Evolutionary conservation across 805 yeast genomes (phyloP), one percentile per base, ranked within the genome.

Genomic region (Saccharomycopsis sp.): DNA sequence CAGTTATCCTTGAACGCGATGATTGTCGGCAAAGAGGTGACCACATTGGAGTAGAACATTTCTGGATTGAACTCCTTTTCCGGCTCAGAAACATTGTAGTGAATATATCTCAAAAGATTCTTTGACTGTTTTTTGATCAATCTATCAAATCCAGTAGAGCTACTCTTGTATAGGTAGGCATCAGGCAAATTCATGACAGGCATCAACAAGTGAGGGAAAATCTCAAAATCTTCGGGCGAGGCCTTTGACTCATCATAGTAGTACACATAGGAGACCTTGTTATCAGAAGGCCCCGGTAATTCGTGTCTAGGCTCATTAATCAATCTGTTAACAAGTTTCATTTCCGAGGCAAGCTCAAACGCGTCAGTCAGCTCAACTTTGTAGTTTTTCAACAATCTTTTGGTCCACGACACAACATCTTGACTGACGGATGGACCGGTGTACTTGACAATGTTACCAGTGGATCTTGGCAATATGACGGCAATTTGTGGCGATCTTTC

Each of bases 1-100:
- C 82, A 72, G 55, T 79, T 78, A 56, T 85, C 85, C 63, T 80
- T 84, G 67, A 84, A 79, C 21, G 85, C 72, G 34, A 83, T 70
- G 18, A 87, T 64, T 15, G 88, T 82, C 1, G 95, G 95, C 40
- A 74, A 73, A 5, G 84, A 75, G 0, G 90, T 76, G 24, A 83
- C 67, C 1, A 85, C 74, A 24, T 81, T 78, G 23, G 86, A 73
- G 16, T 75, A 68, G 61, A 74, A 75, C 72, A 79, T 67, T 18
- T 76, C 78, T 54, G 76, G 74, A 66, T 81, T 73, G 61, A 75
- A 78, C 50, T 64, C 65, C 18, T 70, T 67, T 2, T 58, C 58
- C 1, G 74, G 64, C 48, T 71, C 75, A 2, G 67, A 60, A 1
- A 65, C 61, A 61, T 78, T 77, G 51, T 76, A 70, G 63, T 80